Conservation (phyloP, 108 stramenopile genomes). For the Cyclotella atomus region DNA sequence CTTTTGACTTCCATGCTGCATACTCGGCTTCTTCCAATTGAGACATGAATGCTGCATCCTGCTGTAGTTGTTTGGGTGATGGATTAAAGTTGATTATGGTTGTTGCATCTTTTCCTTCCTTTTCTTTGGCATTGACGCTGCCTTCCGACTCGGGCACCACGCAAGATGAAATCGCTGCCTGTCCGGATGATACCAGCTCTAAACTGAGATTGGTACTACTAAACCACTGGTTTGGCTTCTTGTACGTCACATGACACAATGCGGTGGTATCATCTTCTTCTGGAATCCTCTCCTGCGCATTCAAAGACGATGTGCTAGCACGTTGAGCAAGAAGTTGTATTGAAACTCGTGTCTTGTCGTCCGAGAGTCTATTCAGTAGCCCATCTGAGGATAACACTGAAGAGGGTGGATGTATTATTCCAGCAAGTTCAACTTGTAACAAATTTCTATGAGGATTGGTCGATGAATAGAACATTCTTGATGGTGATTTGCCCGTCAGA, state of each 20-base stretch:
- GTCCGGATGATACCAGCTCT: slow-evolving; percentile 33
- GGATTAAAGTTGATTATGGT: slow-evolving; percentile 56
- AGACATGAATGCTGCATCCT: slow-evolving; percentile 69
- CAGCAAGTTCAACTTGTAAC: slow-evolving; percentile 45
- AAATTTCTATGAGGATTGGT: slow-evolving; percentile 51
- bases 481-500: slow-evolving; percentile 13
- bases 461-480: slow-evolving; percentile 28
- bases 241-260: slow-evolving; percentile 56
- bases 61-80: slow-evolving; percentile 54
- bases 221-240: slow-evolving; percentile 48
- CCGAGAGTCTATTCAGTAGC: slow-evolving; percentile 8
- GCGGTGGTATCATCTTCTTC: slow-evolving; percentile 30
- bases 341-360: slow-evolving; percentile 5
- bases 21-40: slow-evolving; percentile 61
- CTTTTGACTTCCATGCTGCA: slow-evolving; percentile 53
- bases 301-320: background rate
- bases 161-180: slow-evolving; percentile 19
- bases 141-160: slow-evolving; percentile 8
- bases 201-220: slow-evolving; percentile 44
- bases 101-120: slow-evolving; percentile 36
- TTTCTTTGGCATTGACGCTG: too few species aligned
- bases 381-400: too few species aligned
- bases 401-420: slow-evolving; percentile 7
- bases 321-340: slow-evolving; percentile 12
- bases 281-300: background rate